Evolutionary conservation across 2,329 filamentous ascomycete genomes (phyloP).

Genomic region (Ophiostoma ips): DNA sequence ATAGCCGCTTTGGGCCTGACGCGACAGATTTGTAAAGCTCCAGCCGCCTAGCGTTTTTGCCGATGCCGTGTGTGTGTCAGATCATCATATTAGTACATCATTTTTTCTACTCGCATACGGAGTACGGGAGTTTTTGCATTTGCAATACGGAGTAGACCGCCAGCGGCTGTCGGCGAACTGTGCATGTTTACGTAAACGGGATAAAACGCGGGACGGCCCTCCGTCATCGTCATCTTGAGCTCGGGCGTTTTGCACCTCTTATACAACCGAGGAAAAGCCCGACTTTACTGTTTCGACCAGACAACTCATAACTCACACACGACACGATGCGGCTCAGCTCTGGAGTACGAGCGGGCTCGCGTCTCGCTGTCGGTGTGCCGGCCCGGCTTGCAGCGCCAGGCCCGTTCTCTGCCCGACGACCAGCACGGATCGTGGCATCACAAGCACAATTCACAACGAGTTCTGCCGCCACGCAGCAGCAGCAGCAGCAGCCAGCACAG

Average conservation of each 20-base stretch:
- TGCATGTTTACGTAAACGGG: background rate
- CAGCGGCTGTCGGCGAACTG: background rate
- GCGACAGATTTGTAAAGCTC: background rate
- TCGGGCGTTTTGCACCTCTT: no score
- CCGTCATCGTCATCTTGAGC: background rate
- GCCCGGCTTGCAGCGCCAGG: background rate
- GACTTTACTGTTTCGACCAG: no score
- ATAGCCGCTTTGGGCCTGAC: constrained; percentile 5
- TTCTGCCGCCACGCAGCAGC: constrained; percentile 11
- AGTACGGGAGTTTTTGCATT: no score
- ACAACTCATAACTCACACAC: no score
- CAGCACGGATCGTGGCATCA: background rate
- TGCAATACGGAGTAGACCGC: no score
- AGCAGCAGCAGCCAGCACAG: no score
- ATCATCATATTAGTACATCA: no score
- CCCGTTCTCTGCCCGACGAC: background rate
- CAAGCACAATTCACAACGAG: no score
- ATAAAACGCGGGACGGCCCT: background rate
- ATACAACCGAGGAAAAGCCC: no score
- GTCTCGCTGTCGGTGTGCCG: background rate
- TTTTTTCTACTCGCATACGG: no score
- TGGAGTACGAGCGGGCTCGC: background rate
- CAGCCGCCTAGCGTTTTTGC: background rate
- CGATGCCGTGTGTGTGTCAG: background rate
- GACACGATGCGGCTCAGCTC: background rate